Percentiles rank a stretch among this genome's conserved stretches.
phyloP scores from a whole-genome alignment of 202 grass and related monocot species.

The Elaeis oleifera region DNA sequence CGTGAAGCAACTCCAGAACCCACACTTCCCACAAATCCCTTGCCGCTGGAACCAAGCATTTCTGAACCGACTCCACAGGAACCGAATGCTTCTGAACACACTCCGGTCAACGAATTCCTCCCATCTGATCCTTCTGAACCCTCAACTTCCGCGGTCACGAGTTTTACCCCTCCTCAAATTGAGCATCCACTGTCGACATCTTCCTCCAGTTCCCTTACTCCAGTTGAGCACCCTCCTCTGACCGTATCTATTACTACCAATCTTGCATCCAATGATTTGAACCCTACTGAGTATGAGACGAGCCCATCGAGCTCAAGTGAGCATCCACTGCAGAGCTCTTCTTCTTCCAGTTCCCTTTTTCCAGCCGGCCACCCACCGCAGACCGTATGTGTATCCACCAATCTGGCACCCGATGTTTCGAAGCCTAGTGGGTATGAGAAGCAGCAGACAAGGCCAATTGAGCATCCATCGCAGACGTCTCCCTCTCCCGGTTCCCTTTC shows the following conservation, averaged over 20 bases:
- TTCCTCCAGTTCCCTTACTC: slow-evolving; percentile 15
- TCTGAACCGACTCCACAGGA: slow-evolving; percentile 22
- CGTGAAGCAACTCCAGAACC: slow-evolving; percentile 14
- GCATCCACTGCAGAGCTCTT: slow-evolving; percentile 9
- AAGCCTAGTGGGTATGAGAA: too few species aligned
- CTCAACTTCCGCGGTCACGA: slow-evolving; percentile 4
- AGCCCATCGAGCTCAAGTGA: background rate
- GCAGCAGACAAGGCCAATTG: too few species aligned
- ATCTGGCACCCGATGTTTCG: too few species aligned
- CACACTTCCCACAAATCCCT: slow-evolving; percentile 14
- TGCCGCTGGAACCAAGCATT: slow-evolving; percentile 22
- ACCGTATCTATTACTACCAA: too few species aligned
- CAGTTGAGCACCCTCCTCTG: slow-evolving; percentile 13
- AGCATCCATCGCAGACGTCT: slow-evolving; percentile 1
- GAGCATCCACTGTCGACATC: slow-evolving; percentile 13
- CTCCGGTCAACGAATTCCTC: slow-evolving; percentile 4
- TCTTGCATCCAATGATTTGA: too few species aligned
- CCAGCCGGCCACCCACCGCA: slow-evolving; percentile 10
- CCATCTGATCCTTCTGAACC: slow-evolving; percentile 9
- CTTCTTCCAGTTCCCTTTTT: slow-evolving; percentile 11
- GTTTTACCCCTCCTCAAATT: background rate
- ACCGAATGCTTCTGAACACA: slow-evolving; percentile 14
- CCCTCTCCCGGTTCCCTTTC: slow-evolving; percentile 15
- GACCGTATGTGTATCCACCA: too few species aligned
- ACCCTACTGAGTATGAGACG: too few species aligned